Conservation (phyloP, 1,284 basidiomycete genomes). For the Cutaneotrichosporon dermatis region DNA sequence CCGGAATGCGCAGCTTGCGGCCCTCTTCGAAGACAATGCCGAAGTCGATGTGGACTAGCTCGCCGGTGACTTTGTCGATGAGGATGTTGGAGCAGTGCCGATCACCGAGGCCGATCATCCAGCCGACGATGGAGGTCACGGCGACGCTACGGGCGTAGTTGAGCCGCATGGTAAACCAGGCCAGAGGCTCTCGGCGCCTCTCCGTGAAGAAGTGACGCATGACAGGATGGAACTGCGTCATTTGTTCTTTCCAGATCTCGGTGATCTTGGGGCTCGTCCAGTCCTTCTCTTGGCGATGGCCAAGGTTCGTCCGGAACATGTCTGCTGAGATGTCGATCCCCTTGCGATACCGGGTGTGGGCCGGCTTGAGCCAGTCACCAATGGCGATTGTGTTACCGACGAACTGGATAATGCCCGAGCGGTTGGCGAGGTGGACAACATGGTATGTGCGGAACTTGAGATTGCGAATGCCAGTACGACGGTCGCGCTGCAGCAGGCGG, state of each 20-base stretch:
- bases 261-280: conserved; percentile 44
- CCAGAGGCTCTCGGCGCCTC: conserved; percentile 74
- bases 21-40: conserved; percentile 98
- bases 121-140: conserved; percentile 89
- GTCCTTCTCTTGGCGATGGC: conserved; percentile 39
- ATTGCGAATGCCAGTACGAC: conserved; percentile 67
- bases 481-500: conserved; percentile 65
- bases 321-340: conserved; percentile 23
- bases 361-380: conserved; percentile 57
- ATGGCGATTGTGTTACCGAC: conserved; percentile 75
- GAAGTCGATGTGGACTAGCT: conserved; percentile 90
- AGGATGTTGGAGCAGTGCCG: conserved; percentile 93
- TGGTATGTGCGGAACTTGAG: conserved; percentile 79
- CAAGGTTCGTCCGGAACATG: conserved; percentile 27
- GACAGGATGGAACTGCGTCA: conserved; percentile 68
- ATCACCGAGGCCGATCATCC: conserved; percentile 88
- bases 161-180: conserved; percentile 90
- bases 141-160: conserved; percentile 89
- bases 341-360: conserved; percentile 54
- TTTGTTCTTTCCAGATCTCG: conserved; percentile 56
- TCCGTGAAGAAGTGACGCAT: conserved; percentile 95
- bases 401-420: conserved; percentile 87
- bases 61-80: conserved; percentile 75
- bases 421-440: conserved; percentile 75
- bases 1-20: conserved; percentile 72